These are phyloP conservation scores for Neohortaea acidophila DNA, from an alignment of 495 filamentous ascomycete species.

Conservation along the genomic window DNA sequence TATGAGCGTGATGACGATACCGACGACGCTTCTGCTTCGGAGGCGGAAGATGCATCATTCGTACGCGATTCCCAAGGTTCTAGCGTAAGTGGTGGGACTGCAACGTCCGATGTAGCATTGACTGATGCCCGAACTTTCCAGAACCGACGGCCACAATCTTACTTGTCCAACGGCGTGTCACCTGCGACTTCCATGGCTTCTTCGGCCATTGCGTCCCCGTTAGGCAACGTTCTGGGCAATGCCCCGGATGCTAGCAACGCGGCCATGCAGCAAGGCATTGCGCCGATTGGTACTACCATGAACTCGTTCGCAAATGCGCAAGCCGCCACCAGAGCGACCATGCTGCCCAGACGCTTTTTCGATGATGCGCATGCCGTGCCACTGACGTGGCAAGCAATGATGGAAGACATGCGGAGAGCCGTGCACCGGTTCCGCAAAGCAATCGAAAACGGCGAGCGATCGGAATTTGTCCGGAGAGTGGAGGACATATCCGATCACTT, in stretches of 20 bases:
- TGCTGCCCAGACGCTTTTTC: slow-evolving; percentile 64
- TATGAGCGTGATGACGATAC: slow-evolving; percentile 44
- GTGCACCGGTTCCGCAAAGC: slow-evolving; percentile 78
- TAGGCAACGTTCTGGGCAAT: slow-evolving; percentile 24
- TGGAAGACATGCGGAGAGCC: slow-evolving; percentile 78
- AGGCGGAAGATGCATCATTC: slow-evolving; percentile 56
- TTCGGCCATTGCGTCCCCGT: slow-evolving; percentile 45
- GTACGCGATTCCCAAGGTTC: slow-evolving; percentile 46
- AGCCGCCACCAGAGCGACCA: slow-evolving; percentile 39
- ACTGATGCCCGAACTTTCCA: slow-evolving; percentile 6
- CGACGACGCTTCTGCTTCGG: slow-evolving; percentile 78
- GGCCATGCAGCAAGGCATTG: slow-evolving; percentile 31
- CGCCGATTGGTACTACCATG: slow-evolving; percentile 44
- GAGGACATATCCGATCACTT: slow-evolving; percentile 97
- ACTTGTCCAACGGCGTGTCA: slow-evolving; percentile 57
- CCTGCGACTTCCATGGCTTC: slow-evolving; percentile 89
- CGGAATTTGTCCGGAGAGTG: slow-evolving; percentile 79
- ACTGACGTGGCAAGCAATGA: slow-evolving; percentile 72
- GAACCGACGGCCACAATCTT: slow-evolving; percentile 47
- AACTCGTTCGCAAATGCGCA: slow-evolving; percentile 51
- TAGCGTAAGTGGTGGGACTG: slow-evolving; percentile 30
- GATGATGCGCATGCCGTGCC: slow-evolving; percentile 63
- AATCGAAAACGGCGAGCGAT: slow-evolving; percentile 60
- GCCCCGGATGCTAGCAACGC: slow-evolving; percentile 24
- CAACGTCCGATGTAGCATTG: neutral